Evolutionary conservation across 1,284 basidiomycete genomes (phyloP).

Genomic region (Athelia psychrophila): DNA sequence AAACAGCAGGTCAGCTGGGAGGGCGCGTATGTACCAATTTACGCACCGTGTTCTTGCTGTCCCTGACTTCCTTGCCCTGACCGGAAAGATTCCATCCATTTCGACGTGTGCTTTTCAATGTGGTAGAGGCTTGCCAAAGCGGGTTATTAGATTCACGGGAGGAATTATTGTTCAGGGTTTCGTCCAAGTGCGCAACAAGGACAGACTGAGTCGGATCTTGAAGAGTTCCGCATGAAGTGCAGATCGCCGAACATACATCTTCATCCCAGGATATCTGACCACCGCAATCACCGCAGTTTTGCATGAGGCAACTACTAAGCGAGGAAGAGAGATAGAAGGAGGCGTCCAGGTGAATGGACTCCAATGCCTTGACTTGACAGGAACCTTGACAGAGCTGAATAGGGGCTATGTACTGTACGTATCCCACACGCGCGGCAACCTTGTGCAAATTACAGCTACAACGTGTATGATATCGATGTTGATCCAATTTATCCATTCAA

Average conservation of each 20-base stretch:
- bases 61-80: conserved; percentile 57
- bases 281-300: conserved; percentile 50
- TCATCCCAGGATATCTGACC: conserved; percentile 51
- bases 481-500: too few relatives aligned
- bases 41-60: conserved; percentile 57
- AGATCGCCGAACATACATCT: conserved; percentile 57
- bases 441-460: too few relatives aligned
- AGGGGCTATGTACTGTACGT: too few relatives aligned
- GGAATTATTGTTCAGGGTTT: conserved; percentile 23
- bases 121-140: conserved; percentile 9
- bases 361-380: too few relatives aligned
- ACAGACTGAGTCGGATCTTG: conserved; percentile 55
- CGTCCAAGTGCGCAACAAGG: conserved; percentile 45
- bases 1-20: conserved; percentile 5
- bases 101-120: conserved; percentile 45
- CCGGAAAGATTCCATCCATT: conserved; percentile 56
- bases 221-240: conserved; percentile 64
- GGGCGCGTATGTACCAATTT: conserved; percentile 11
- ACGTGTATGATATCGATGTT: too few relatives aligned
- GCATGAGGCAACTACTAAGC: conserved; percentile 14
- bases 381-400: too few relatives aligned
- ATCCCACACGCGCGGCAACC: too few relatives aligned
- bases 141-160: conserved; percentile 21
- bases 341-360: too few relatives aligned
- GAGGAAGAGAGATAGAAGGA: background rate